Conservation (phyloP, 352 stramenopile genomes). For the Pythium dissimile region DNA sequence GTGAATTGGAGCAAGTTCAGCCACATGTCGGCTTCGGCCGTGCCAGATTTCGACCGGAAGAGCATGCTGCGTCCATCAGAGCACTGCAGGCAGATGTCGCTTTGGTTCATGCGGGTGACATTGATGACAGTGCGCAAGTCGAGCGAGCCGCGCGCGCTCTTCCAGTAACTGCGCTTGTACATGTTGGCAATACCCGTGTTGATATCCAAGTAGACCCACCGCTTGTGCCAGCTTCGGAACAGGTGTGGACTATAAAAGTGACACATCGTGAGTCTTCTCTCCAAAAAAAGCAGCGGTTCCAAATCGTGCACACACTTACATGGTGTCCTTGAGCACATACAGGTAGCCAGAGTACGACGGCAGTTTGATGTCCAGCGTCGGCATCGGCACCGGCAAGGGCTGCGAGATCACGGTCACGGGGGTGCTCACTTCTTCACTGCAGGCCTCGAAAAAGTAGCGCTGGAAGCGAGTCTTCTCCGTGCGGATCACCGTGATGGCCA, state of each 20-base stretch:
- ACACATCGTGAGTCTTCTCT: neutral
- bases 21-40: constrained; percentile 64
- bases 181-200: constrained; percentile 63
- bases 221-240: constrained; percentile 76
- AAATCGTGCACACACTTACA: constrained; percentile 8
- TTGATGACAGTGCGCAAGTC: constrained; percentile 58
- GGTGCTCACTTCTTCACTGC: constrained; percentile 41
- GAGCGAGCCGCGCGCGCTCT: constrained; percentile 62
- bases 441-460: constrained; percentile 52
- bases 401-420: constrained; percentile 19
- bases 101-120: constrained; percentile 67
- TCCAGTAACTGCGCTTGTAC: constrained; percentile 87
- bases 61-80: constrained; percentile 48
- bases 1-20: constrained; percentile 70
- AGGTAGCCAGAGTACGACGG: constrained; percentile 76
- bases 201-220: constrained; percentile 83
- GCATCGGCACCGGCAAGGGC: constrained; percentile 30
- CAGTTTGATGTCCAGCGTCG: constrained; percentile 33
- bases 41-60: constrained; percentile 46
- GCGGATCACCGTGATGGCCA: constrained; percentile 59
- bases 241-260: constrained; percentile 37
- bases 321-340: constrained; percentile 71
- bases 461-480: constrained; percentile 58
- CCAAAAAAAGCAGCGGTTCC: neutral
- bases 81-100: constrained; percentile 71